Evolutionary conservation across 2,329 filamentous ascomycete species (phyloP).

Genomic region (Erysiphe neolycopersici): DNA sequence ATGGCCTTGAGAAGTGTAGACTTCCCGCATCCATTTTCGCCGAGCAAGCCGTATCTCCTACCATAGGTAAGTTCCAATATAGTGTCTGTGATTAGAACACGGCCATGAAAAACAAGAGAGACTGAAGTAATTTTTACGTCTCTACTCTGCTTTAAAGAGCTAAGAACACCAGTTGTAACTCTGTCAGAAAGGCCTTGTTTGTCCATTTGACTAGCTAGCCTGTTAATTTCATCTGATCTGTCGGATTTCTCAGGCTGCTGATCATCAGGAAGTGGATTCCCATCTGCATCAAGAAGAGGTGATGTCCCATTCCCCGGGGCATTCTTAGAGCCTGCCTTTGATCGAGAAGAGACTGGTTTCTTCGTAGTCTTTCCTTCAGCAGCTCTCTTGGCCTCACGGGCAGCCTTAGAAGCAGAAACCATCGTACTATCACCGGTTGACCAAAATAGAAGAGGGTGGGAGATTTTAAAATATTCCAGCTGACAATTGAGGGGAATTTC

Average conservation of each 20-base stretch:
- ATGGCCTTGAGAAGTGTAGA: constrained; percentile 94
- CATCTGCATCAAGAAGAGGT: constrained; percentile 34
- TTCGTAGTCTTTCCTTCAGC: constrained; percentile 48
- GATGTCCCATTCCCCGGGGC: constrained; percentile 38
- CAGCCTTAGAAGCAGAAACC: constrained; percentile 44
- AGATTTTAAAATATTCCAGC: no score
- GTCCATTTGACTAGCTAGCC: constrained; percentile 79
- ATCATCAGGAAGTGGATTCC: constrained; percentile 22
- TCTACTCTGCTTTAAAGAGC: constrained; percentile 60
- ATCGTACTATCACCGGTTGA: constrained; percentile 15
- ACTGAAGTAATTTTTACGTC: constrained; percentile 93
- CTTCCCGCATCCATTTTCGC: constrained; percentile 98
- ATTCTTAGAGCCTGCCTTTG: constrained; percentile 40
- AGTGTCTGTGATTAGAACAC: constrained; percentile 80
- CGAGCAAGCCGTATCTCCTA: constrained; percentile 82
- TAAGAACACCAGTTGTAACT: constrained; percentile 88
- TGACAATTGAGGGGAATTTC: no score
- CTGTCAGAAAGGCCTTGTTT: constrained; percentile 89
- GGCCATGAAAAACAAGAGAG: constrained; percentile 91
- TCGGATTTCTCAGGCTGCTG: constrained; percentile 44
- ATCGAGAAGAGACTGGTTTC: constrained; percentile 43
- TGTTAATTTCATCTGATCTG: constrained; percentile 60
- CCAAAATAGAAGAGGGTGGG: no score
- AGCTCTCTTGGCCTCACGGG: constrained; percentile 44
- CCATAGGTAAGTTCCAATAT: constrained; percentile 69